These are phyloP conservation scores for Acrocalymma vagum DNA, from an alignment of 2,329 filamentous ascomycete genomes.

Conservation along the genomic window DNA sequence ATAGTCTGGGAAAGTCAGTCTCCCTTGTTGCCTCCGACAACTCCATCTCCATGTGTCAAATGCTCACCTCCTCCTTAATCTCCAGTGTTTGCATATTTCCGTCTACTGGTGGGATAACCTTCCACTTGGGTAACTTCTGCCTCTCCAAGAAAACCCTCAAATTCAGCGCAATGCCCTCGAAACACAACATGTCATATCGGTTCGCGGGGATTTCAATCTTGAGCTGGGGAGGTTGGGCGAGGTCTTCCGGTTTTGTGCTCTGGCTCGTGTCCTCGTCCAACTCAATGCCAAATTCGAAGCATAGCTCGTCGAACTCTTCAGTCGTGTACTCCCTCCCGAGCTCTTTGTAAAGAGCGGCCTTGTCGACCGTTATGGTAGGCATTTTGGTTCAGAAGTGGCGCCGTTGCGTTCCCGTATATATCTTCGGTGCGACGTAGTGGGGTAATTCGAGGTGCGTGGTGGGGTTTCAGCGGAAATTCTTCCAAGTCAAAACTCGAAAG, in stretches of 20 bases:
- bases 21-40: slow-evolving; percentile 1
- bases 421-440: slow-evolving; percentile 32
- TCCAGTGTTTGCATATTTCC: slow-evolving; percentile 82
- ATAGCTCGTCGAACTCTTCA: slow-evolving; percentile 94
- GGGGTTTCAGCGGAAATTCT: slow-evolving; percentile 17
- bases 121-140: slow-evolving; percentile 79
- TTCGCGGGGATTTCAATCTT: slow-evolving; percentile 99
- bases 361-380: slow-evolving; percentile 97
- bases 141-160: slow-evolving; percentile 92
- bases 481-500: too few relatives aligned
- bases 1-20: slow-evolving; percentile 63
- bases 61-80: slow-evolving; percentile 75
- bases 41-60: slow-evolving; percentile 22
- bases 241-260: slow-evolving; percentile 41
- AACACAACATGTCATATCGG: slow-evolving; percentile 93
- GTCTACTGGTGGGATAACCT: slow-evolving; percentile 73
- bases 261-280: slow-evolving; percentile 80
- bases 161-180: slow-evolving; percentile 95
- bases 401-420: slow-evolving; percentile 12
- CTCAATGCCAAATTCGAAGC: slow-evolving; percentile 98
- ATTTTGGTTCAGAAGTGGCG: slow-evolving; percentile 61
- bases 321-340: slow-evolving; percentile 91
- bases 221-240: slow-evolving; percentile 86
- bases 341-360: slow-evolving; percentile 92
- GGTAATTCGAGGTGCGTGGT: slow-evolving; percentile 36